Conservation (phyloP, 768 basidiomycete genomes). For the Trametes gibbosa region DNA sequence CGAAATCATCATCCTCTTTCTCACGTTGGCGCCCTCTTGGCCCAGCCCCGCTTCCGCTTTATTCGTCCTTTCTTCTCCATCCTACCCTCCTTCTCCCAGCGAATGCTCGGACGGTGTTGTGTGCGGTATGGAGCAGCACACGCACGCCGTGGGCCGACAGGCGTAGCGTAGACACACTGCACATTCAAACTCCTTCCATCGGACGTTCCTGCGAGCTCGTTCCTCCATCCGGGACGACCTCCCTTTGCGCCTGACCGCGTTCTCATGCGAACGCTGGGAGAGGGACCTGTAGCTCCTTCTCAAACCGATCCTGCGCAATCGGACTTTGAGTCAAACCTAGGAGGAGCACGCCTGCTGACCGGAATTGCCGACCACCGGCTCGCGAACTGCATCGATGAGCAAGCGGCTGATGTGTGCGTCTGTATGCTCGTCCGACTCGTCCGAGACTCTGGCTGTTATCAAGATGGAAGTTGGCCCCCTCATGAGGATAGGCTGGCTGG, state of each 20-base stretch:
- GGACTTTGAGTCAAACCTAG: not conserved
- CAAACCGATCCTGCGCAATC: not conserved
- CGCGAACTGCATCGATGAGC: not conserved
- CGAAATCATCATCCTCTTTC: slow-evolving; percentile 24
- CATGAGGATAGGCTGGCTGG: not conserved
- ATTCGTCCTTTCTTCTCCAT: not conserved
- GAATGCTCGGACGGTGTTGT: not conserved
- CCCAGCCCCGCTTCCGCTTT: not conserved
- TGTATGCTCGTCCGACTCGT: slow-evolving; percentile 1
- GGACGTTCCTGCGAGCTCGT: not conserved
- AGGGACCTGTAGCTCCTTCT: not conserved
- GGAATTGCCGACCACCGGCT: not conserved
- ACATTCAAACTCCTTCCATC: slow-evolving; percentile 1
- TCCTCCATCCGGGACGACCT: not conserved
- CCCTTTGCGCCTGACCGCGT: not conserved
- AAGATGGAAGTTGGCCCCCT: not conserved
- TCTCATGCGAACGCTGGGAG: not conserved
- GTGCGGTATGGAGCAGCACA: not conserved
- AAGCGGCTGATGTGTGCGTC: not conserved
- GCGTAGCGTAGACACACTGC: not conserved
- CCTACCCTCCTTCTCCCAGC: not conserved
- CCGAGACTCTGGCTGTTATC: slow-evolving; percentile 1
- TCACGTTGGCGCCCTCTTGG: slow-evolving; percentile 17
- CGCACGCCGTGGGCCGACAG: not conserved
- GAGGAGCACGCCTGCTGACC: too few species aligned